A percentile compares a stretch with the other conserved stretches of the same genome.
Conservation (phyloP, 768 basidiomycete genomes). For the Lactifluus subvellereus region DNA sequence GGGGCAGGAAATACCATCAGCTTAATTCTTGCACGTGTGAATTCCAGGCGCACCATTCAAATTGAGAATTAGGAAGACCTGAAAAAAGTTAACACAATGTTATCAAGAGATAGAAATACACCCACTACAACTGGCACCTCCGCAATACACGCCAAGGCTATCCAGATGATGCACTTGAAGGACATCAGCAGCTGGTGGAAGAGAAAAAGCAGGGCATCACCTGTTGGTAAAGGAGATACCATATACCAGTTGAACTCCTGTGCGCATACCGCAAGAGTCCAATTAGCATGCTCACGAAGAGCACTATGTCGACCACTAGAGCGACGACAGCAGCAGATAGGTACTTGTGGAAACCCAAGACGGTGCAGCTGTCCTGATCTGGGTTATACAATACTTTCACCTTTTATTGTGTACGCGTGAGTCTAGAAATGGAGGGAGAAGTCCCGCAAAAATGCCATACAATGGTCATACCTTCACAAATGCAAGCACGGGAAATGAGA, state of each 20-base stretch:
- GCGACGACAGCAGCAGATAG: not conserved
- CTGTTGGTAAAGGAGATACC: slow-evolving; percentile 5
- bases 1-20: no score
- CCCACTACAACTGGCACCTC: not conserved
- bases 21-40: no score
- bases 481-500: not conserved
- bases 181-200: not conserved
- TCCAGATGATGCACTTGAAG: slow-evolving; percentile 8
- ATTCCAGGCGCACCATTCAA: no score
- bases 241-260: not conserved
- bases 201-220: not conserved
- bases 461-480: not conserved
- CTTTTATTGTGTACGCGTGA: not conserved
- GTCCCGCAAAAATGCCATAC: not conserved
- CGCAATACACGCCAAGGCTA: not conserved
- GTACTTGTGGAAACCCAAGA: not conserved
- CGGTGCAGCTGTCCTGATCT: not conserved
- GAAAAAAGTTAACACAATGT: no score
- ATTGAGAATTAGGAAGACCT: no score
- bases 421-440: not conserved
- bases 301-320: not conserved
- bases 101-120: not conserved
- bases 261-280: not conserved
- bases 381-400: not conserved
- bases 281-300: not conserved